Conservation (phyloP, 148 eudicot species). For the Fagopyrum homotropicum region DNA sequence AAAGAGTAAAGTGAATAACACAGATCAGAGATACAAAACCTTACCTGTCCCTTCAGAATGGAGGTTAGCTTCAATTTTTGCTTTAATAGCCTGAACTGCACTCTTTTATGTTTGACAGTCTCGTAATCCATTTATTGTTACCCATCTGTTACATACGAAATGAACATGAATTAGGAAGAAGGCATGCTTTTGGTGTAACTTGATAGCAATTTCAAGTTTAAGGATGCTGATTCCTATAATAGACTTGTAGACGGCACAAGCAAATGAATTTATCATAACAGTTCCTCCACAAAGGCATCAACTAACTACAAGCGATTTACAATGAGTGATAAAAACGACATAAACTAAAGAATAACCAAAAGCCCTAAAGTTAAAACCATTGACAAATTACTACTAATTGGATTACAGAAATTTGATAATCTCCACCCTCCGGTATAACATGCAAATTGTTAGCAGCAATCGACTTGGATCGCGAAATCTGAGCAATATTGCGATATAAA, state of each 20-base stretch:
- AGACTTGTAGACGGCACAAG: not conserved
- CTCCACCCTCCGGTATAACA: too few relatives aligned
- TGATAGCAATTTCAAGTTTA: not conserved
- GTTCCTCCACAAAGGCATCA: not conserved
- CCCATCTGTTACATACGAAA: slow-evolving; percentile 62
- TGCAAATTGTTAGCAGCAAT: too few relatives aligned
- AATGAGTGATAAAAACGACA: not conserved
- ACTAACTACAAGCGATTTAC: not conserved
- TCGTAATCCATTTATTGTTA: slow-evolving; percentile 70
- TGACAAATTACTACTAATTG: not conserved
- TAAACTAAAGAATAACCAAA: not conserved
- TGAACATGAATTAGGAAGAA: not conserved
- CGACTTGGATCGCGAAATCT: too few relatives aligned
- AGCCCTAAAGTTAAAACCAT: not conserved
- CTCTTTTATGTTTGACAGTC: slow-evolving; percentile 76
- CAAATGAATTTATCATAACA: not conserved
- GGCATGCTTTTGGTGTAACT: not conserved
- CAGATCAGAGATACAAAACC: slow-evolving; percentile 13
- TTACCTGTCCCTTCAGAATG: slow-evolving; percentile 82
- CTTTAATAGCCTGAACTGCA: slow-evolving; percentile 64
- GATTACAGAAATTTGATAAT: too few relatives aligned
- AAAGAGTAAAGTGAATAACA: not conserved
- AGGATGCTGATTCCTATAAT: not conserved
- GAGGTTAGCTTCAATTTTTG: slow-evolving; percentile 86
- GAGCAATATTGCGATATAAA: too few relatives aligned